Evolutionary conservation across 306 rosid genomes (phyloP).

Genomic region (Cercis canadensis): DNA sequence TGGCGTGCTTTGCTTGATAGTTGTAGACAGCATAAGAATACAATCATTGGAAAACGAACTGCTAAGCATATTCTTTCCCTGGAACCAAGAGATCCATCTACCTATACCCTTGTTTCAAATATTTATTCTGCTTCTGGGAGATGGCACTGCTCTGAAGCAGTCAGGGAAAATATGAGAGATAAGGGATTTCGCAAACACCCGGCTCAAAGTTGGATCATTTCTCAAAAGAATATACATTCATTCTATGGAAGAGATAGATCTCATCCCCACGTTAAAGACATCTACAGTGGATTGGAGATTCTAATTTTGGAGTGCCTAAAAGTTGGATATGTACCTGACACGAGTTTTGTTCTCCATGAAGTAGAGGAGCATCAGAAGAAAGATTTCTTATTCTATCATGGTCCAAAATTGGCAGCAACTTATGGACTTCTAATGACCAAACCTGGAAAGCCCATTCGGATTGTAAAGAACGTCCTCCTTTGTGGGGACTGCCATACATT

Average conservation of each 20-base stretch:
- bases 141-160: constrained; percentile 80
- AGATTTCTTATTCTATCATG: constrained; percentile 72
- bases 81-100: constrained; percentile 76
- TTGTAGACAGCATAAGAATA: constrained; percentile 62
- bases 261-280: constrained; percentile 77
- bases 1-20: constrained; percentile 92
- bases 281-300: constrained; percentile 76
- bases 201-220: constrained; percentile 76
- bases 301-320: constrained; percentile 80
- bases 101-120: constrained; percentile 79
- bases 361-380: constrained; percentile 85
- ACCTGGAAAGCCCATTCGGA: constrained; percentile 67
- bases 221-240: constrained; percentile 64
- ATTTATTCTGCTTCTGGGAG: constrained; percentile 85
- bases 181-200: constrained; percentile 81
- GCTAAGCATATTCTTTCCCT: constrained; percentile 61
- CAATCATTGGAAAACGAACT: constrained; percentile 61
- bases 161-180: constrained; percentile 71
- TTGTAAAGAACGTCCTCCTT: constrained; percentile 65
- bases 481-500: constrained; percentile 66
- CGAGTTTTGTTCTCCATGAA: constrained; percentile 82
- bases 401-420: constrained; percentile 75
- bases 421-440: constrained; percentile 69
- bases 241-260: constrained; percentile 86
- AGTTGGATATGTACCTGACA: constrained; percentile 81